A percentile compares a stretch with the other conserved stretches of the same genome.
Conservation (phyloP, 495 filamentous ascomycete species). For the Neurospora sp. region DNA sequence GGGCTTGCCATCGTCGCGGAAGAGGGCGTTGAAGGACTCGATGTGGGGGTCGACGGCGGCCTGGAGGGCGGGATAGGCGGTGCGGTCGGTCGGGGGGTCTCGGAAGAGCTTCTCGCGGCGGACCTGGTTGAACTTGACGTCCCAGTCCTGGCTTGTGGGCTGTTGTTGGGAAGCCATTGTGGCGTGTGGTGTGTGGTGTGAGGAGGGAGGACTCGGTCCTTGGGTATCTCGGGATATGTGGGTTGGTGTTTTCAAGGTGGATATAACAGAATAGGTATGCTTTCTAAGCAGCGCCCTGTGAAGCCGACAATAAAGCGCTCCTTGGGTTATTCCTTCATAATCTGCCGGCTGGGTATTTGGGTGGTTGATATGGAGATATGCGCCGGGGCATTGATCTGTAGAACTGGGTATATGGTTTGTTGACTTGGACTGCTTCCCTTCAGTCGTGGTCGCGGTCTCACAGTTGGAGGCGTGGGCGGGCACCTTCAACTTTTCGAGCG, state of each 20-base stretch:
- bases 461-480: background rate
- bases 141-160: constrained; percentile 55
- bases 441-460: background rate
- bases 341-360: background rate
- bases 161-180: constrained; percentile 43
- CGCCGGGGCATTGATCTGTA: background rate
- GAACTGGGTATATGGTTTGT: background rate
- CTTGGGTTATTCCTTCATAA: background rate
- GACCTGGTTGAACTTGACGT: constrained; percentile 68
- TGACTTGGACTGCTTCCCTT: background rate
- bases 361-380: background rate
- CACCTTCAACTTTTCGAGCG: background rate
- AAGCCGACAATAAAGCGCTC: background rate
- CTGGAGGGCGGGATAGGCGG: constrained; percentile 79
- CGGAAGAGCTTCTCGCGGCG: constrained; percentile 78
- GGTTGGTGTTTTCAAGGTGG: background rate
- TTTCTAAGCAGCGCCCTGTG: background rate
- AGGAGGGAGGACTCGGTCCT: background rate
- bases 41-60: constrained; percentile 80
- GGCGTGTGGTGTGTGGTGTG: constrained; percentile 1
- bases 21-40: constrained; percentile 91
- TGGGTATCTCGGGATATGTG: background rate
- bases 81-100: constrained; percentile 74
- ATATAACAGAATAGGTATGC: background rate
- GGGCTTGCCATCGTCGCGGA: constrained; percentile 48